phyloP scores from a whole-genome alignment of 306 rosid species.

The Gastrolobium villosum region DNA sequence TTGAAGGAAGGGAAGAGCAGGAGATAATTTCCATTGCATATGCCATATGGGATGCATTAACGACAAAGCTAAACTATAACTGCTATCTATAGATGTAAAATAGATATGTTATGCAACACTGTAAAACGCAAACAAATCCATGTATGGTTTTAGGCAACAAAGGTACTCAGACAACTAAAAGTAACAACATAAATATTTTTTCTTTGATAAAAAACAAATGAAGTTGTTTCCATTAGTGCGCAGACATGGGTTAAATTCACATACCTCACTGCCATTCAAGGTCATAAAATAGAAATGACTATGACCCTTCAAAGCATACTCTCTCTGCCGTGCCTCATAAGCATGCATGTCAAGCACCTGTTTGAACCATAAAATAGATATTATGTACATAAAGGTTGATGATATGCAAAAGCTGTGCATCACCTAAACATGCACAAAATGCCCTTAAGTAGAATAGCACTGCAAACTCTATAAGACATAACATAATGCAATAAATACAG shows the following conservation, averaged over 20 bases:
- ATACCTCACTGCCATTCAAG: conserved; percentile 93
- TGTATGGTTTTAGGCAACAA: not conserved
- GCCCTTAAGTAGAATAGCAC: conserved; percentile 30
- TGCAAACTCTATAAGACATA: conserved; percentile 15
- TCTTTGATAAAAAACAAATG: conserved; percentile 1
- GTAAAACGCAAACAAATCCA: conserved; percentile 16
- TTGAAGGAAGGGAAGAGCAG: conserved; percentile 2
- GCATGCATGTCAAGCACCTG: conserved; percentile 95
- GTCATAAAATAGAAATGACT: conserved; percentile 99
- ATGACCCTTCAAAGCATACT: conserved; percentile 93
- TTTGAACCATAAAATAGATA: conserved; percentile 45
- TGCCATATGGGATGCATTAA: not conserved
- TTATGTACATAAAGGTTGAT: conserved; percentile 31
- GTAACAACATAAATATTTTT: not conserved
- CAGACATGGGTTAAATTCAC: conserved; percentile 43
- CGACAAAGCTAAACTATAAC: not conserved
- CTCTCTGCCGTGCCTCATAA: conserved; percentile 91
- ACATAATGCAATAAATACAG: conserved; percentile 13
- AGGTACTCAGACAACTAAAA: conserved; percentile 9
- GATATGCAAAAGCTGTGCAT: conserved; percentile 22
- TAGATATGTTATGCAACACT: not conserved
- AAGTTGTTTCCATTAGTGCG: conserved; percentile 18
- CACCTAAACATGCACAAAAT: conserved; percentile 35
- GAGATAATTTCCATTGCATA: conserved; percentile 27
- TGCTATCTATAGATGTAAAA: conserved; percentile 27